Evolutionary conservation across 2,329 filamentous ascomycete species (phyloP).

Genomic region (Verticillium nonalfalfae): DNA sequence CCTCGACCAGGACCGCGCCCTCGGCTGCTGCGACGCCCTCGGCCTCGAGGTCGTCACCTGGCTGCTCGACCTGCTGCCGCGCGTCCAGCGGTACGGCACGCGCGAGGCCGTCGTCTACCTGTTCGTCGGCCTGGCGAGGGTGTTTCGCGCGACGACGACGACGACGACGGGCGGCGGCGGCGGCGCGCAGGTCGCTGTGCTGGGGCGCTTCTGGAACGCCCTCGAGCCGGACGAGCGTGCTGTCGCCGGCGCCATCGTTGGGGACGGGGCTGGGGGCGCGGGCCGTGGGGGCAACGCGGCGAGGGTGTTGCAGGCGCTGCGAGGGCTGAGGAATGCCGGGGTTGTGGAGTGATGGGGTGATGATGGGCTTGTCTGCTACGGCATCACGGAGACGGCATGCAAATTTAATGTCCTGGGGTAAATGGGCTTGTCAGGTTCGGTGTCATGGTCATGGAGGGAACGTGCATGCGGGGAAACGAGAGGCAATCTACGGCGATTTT

Average conservation of each 20-base stretch:
- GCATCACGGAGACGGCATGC: too few species aligned
- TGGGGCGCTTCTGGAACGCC: conserved; percentile 8
- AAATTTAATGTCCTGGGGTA: too few species aligned
- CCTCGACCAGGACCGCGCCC: conserved; percentile 16
- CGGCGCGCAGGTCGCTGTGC: conserved; percentile 2
- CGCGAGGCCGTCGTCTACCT: conserved; percentile 4
- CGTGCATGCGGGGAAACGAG: neutral
- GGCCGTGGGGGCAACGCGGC: neutral
- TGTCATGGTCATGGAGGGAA: neutral
- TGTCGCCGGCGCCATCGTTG: neutral
- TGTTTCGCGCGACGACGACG: conserved; percentile 5
- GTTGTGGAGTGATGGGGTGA: neutral
- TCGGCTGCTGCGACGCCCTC: conserved; percentile 19
- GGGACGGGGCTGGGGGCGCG: neutral
- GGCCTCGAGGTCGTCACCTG: conserved; percentile 16
- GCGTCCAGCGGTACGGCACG: conserved; percentile 5
- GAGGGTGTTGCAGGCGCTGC: neutral
- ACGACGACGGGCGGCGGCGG: too few species aligned
- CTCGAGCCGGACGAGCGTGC: conserved; percentile 4
- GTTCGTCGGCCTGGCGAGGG: conserved; percentile 7
- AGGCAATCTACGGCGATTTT: neutral
- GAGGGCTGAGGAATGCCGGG: neutral
- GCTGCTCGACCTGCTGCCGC: conserved; percentile 14
- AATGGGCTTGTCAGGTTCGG: neutral
- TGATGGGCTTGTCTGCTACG: neutral